Percentiles rank a stretch among this genome's conserved stretches.
phyloP scores from a whole-genome alignment of 306 rosid genomes.

The Quillaja saponaria region DNA sequence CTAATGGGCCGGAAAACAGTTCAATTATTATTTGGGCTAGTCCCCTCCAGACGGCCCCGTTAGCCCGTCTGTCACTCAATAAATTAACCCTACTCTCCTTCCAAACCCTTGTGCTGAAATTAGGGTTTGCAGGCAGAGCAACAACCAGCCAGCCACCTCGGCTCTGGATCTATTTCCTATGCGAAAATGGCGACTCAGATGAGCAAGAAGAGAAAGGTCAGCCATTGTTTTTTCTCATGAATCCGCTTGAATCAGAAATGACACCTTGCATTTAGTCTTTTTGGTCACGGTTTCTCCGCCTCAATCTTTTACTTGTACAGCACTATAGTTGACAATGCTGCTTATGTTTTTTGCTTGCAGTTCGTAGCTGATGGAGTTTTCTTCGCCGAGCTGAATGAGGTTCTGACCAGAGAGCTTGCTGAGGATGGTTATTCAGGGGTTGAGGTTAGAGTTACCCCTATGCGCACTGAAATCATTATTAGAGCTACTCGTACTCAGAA shows the following conservation, averaged over 20 bases:
- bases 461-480: constrained; percentile 78
- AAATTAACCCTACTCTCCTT: constrained; percentile 5
- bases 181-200: constrained; percentile 53
- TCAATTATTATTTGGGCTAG: no score
- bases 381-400: constrained; percentile 76
- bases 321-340: no score
- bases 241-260: no score
- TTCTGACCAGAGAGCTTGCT: constrained; percentile 68
- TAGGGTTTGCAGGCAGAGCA: constrained; percentile 49
- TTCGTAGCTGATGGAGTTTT: constrained; percentile 84
- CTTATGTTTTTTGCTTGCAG: constrained; percentile 37
- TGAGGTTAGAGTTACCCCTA: constrained; percentile 72
- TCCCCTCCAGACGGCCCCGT: no score
- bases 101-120: background rate
- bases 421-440: constrained; percentile 83
- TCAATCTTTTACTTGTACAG: no score
- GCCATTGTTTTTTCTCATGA: no score
- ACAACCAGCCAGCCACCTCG: constrained; percentile 16
- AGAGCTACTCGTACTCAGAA: constrained; percentile 75
- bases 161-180: constrained; percentile 31
- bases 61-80: no score
- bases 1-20: no score
- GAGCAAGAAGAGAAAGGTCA: constrained; percentile 53
- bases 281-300: no score
- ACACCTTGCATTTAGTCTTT: no score